Base-by-base conservation (phyloP, 331 rosid genomes). In the Phaseolus coccineus region DNA sequence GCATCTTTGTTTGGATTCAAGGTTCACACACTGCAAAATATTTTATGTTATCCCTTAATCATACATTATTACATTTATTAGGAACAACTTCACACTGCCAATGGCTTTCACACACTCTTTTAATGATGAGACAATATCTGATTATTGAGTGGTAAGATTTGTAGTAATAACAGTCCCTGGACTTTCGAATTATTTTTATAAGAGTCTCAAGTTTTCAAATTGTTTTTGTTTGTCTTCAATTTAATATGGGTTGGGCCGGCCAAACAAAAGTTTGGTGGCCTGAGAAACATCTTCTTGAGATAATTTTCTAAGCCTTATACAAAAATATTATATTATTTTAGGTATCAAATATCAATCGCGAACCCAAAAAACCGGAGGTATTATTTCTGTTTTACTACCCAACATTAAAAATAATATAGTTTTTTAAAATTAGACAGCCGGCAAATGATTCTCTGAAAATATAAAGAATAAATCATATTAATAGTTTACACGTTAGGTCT, bases 141-240 rank as follows among this genome's bases (percentile, higher is more conserved):
- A 59, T 59, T 28, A 59, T 59, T 28, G 66, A 59, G 4, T 28
- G 22, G 40, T 59, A 59, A 59, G 40, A 28, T 62, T 62, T 62
- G 6, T 1, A 33, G 25, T 33, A 62, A 62, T 62, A 5, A 35
- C 39, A 35, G 39, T 35, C 7, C 39, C 6, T 7, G 10, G 10
- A 37, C 42, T 39, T 39, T 6, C 46, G 7, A 39, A 39, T 39
- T 39, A 39, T 7, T 39, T 39, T 39, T 39, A 39, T 6, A 6
- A 39, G 7, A 1, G 9, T 39, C 10, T 7, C 44, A 39, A 39
- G 39, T 35, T 35, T 33, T 35, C 22, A 19, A 19, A 19, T 19
- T 19, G 22, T 35, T 13, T 47, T 48, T 48, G 4, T 50, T 56
- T 56, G 6, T 25, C 30, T 56, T 24, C 63, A 56, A 56, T 22